phyloP scores from a whole-genome alignment of 75 land plant genomes.

The Sequoiadendron giganteum region DNA sequence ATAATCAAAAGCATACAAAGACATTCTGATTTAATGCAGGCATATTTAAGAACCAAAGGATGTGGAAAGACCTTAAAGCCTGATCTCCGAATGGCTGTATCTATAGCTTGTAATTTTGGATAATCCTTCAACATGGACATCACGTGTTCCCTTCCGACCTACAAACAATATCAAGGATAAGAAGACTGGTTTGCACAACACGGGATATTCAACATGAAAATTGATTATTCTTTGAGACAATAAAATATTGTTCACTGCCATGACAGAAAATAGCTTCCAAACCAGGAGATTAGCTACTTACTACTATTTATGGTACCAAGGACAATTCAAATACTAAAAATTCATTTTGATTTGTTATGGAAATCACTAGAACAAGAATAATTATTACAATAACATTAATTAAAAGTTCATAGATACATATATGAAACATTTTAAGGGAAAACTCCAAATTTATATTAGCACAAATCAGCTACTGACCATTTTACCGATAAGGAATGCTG shows the following conservation, averaged over 20 bases:
- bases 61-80: constrained; percentile 21
- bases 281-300: not conserved
- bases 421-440: not conserved
- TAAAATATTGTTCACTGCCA: not conserved
- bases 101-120: constrained; percentile 34
- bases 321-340: not conserved
- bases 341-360: not conserved
- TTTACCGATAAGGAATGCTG: constrained; percentile 14
- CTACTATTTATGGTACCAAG: not conserved
- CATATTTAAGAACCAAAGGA: not conserved
- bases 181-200: not conserved
- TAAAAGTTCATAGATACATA: not conserved
- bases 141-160: constrained; percentile 33
- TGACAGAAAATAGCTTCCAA: not conserved
- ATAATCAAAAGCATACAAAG: not conserved
- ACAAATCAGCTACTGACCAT: not conserved
- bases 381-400: not conserved
- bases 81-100: constrained; percentile 23
- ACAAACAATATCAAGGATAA: not conserved
- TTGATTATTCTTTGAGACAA: not conserved
- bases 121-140: constrained; percentile 24
- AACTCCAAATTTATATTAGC: not conserved
- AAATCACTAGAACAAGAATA: not conserved
- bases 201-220: not conserved
- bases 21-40: not conserved